Evolutionary conservation across 2,329 filamentous ascomycete species (phyloP), one percentile per base, ranked within the genome.

Genomic region (Fusarium agapanthi): DNA sequence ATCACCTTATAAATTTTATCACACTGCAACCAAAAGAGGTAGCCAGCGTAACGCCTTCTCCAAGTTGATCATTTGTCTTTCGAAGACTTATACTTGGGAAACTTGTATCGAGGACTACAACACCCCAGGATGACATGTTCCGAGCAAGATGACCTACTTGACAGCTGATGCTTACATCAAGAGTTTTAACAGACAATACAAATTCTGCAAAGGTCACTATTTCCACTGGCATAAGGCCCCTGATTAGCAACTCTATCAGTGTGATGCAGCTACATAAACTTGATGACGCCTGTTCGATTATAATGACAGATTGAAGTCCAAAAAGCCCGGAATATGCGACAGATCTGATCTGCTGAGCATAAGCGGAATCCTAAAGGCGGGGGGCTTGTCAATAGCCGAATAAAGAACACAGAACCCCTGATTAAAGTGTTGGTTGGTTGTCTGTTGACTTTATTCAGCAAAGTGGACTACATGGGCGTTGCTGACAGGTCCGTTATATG

Each of bases 271-370:
- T 41, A 6, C 11, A 9, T 20, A 0, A 13, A 20, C 41, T 20
- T 13, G 0, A 6, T 26, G 5, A n/a, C 16, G 7, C 14, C 15
- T 24, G n/a, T 43, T 43, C 4, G 7, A 5, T 11, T 3, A 43
- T 1, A 43, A 11, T 11, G 4, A 7, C 7, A 20, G 2, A 3
- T 10, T 7, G 3, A 20, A 20, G 3, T 7, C 13, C 18, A 7
- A 3, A 22, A 28, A 15, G 1, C 1, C n/a, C 0, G 24, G 7
- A 6, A 0, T 14, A 4, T 26, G 5, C 24, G 12, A 12, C 5
- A 7, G 24, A 15, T 45, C 2, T 15, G 4, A 28, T 13, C 4
- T 11, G 3, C 14, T 3, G 6, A 45, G 24, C 13, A 22, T 20
- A 0, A 28, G 8, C 13, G 13, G 18, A 28, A 15, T 28, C 24